phyloP scores from a whole-genome alignment of 2,329 filamentous ascomycete species.

The Calonectria ilicicola region DNA sequence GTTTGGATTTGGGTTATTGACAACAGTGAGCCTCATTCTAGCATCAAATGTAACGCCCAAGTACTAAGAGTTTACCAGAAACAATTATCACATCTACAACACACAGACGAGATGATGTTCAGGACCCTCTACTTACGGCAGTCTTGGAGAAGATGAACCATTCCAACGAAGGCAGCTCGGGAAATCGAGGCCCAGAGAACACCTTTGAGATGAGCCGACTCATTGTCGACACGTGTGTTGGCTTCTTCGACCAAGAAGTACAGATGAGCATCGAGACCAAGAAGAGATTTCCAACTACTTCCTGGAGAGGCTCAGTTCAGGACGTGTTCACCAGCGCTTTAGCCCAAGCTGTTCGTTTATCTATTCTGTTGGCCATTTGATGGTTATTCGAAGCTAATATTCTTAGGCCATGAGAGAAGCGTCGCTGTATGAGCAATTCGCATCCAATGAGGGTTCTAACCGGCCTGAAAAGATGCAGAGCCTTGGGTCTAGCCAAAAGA shows the following conservation, averaged over 20 bases:
- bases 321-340: not conserved
- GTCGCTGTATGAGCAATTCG: constrained; percentile 12
- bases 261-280: not conserved
- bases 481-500: not conserved
- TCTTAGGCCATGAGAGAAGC: constrained; percentile 15
- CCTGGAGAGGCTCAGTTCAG: not conserved
- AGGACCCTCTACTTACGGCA: not conserved
- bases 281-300: not conserved
- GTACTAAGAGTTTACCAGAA: not conserved
- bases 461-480: not conserved
- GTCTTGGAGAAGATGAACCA: not conserved
- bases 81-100: constrained; percentile 16
- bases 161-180: not conserved
- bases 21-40: constrained; percentile 10
- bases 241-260: constrained; percentile 17
- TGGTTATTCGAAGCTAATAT: not conserved
- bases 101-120: not conserved
- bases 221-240: constrained; percentile 31
- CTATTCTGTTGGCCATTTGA: not conserved
- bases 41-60: no score
- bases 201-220: constrained; percentile 25
- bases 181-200: not conserved
- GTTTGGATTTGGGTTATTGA: constrained; percentile 33
- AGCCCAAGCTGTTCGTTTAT: not conserved
- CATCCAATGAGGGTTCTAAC: not conserved